Evolutionary conservation across 768 basidiomycete species (phyloP), one percentile per base, ranked within the genome.

Genomic region (Mycena capillaripes): DNA sequence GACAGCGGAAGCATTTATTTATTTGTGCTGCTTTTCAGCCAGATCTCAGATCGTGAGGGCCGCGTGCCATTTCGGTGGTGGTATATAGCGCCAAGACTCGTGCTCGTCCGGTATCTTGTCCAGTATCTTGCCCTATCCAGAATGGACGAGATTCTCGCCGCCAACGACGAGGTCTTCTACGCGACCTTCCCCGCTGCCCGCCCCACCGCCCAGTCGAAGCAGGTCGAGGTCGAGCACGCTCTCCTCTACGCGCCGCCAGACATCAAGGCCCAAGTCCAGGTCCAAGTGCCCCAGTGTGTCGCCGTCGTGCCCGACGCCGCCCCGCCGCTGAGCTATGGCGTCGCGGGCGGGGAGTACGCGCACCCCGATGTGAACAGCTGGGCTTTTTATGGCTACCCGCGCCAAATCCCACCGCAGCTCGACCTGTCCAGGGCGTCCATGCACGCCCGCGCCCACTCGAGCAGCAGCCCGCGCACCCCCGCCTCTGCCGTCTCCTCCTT

Each of bases 131-230:
- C n/a, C n/a, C n/a, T n/a, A n/a, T n/a, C n/a, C n/a, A n/a, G n/a
- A n/a, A 67, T 72, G 40, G 60, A 67, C 4, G 66, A 23, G 16
- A 72, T 72, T 5, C 53, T 19, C 2, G 9, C 7, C 17, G 53
- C 30, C 8, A 29, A 62, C 25, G 66, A 72, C 71, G 65, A 66
- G 25, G 17, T 66, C 1, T 72, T 72, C 66, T 72, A 72, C 30
- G 60, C 65, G 0, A 62, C 59, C 32, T 72, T 72, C 55, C 71
- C 65, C 65, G 48, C 57, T 42, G 59, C 71, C 23, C 65, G 66
- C 14, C 67, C 59, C 14, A 9, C 38, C 16, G 52, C 38, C 9
- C 38, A 16, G 27, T 25, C 27, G 0, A 23, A 19, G 1, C 30
- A 38, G 25, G 55, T 62, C 10, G 71, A 67, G 55, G 60, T 42